Conservation (phyloP, 1,284 basidiomycete genomes). For the Ceratobasidium sp. region DNA sequence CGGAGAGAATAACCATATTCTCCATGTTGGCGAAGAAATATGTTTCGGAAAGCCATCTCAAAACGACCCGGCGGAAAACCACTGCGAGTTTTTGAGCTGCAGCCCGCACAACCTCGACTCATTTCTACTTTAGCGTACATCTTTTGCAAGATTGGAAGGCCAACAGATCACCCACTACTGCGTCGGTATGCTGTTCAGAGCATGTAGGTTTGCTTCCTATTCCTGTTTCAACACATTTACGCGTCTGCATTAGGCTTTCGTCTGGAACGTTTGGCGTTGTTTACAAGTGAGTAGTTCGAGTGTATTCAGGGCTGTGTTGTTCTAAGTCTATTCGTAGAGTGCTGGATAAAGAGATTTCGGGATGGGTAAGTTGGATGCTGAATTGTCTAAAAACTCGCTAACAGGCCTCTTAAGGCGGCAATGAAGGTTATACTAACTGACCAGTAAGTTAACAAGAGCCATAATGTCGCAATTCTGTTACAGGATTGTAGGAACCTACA, state of each 20-base stretch:
- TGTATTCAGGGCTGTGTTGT: too few species aligned
- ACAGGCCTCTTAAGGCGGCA: slow-evolving; percentile 2
- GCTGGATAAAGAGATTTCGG: slow-evolving; percentile 32
- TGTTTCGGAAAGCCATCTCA: slow-evolving; percentile 41
- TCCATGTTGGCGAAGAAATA: slow-evolving; percentile 39
- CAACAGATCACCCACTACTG: slow-evolving; percentile 34
- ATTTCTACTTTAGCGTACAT: slow-evolving; percentile 7
- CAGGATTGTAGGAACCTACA: slow-evolving; percentile 18
- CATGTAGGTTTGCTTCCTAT: background rate
- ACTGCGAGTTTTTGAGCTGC: slow-evolving; percentile 1
- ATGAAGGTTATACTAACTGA: slow-evolving; percentile 38
- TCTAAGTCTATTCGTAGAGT: background rate
- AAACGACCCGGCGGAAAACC: slow-evolving; percentile 36
- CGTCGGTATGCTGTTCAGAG: slow-evolving; percentile 36
- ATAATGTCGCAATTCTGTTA: background rate
- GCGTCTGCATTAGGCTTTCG: slow-evolving; percentile 10
- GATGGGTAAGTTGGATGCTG: slow-evolving; percentile 7
- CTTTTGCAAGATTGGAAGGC: slow-evolving; percentile 35
- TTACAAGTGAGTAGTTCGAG: slow-evolving; percentile 23
- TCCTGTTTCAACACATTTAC: background rate
- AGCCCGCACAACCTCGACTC: too few species aligned
- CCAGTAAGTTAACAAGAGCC: slow-evolving; percentile 11
- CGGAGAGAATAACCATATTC: slow-evolving; percentile 32
- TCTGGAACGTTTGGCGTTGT: slow-evolving; percentile 38
- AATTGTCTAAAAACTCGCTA: background rate